Conservation (phyloP, 163 green algal genomes). For the Scenedesmus sp. region DNA sequence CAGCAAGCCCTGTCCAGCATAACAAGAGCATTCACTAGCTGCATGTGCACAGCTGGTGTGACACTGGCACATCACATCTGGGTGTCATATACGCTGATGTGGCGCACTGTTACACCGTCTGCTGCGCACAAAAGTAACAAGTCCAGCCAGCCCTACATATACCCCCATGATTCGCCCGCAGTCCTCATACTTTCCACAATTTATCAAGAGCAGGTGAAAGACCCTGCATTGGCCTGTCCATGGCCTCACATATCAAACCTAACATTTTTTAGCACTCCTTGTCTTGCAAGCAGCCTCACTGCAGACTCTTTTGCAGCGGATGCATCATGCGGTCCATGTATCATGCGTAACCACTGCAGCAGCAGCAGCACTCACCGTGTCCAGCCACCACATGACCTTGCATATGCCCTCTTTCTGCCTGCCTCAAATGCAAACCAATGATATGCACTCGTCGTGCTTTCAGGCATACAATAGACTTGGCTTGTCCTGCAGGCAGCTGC, state of each 20-base stretch:
- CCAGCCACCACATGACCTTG: conserved; percentile 46
- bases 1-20: not conserved
- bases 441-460: too few relatives aligned
- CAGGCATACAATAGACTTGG: not conserved
- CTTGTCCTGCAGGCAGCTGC: not conserved
- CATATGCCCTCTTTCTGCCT: too few relatives aligned
- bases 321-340: too few relatives aligned
- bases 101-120: not conserved
- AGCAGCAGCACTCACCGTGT: not conserved
- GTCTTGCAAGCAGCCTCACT: not conserved
- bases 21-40: too few relatives aligned
- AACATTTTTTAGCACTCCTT: too few relatives aligned
- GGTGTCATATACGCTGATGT: conserved; percentile 3
- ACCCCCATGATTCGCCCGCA: not conserved
- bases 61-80: too few relatives aligned
- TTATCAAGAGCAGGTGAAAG: conserved; percentile 39
- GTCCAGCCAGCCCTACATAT: not conserved
- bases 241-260: not conserved
- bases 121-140: not conserved
- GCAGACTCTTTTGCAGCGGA: too few relatives aligned
- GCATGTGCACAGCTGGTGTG: not conserved
- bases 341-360: not conserved
- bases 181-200: conserved; percentile 42
- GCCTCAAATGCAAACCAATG: conserved; percentile 38
- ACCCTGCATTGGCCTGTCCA: conserved; percentile 26